Base-by-base conservation (phyloP, 495 filamentous ascomycete genomes). In the Xylaria venustula region DNA sequence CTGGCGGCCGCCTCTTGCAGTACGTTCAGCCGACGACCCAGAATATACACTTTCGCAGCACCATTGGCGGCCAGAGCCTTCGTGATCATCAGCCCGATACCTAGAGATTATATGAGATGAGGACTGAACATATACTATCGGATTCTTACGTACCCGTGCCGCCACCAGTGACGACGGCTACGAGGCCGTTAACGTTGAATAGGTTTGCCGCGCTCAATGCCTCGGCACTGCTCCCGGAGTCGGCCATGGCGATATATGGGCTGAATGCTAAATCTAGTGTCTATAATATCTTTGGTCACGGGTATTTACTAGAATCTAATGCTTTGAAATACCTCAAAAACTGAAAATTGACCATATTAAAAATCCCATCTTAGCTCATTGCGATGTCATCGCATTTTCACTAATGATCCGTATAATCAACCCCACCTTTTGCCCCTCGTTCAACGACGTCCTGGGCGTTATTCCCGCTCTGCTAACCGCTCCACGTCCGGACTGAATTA, bases 41-140 rank as follows among this genome's bases (percentile, higher is more conserved):
- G 65, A 51, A 92, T 90, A 80, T 90, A 92, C 23, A 92, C 84
- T 57, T 84, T 85, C 14, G 74, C 61, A 8, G 89, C 88, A 12
- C 89, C 89, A 64, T 87, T 87, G 34, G 65, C 60, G 25, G 77
- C 85, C 3, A 92, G 80, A 25, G 87, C 86, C 59, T 80, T 80
- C 8, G 88, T 79, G 72, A 90, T 88, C 79, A 86, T 86, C 15
- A 83, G 70, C 19, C 88, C 88, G 64, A 90, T 87, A 14, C 87
- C 88, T 88, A 41, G 45, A 57, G 55, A 44, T 28, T 26, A 48
- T 30, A 22, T 55, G 3, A 50, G 60, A 54, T 46, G 5, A 34
- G 9, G 12, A 5, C 23, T 28, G 11, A 30, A 34, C 4, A 26
- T 14, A 34, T 17, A 25, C 23, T 12, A 30, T 25, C 1, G 34